Base-by-base conservation (phyloP, 2,329 filamentous ascomycete species). In the Neopestalotiopsis clavispora region DNA sequence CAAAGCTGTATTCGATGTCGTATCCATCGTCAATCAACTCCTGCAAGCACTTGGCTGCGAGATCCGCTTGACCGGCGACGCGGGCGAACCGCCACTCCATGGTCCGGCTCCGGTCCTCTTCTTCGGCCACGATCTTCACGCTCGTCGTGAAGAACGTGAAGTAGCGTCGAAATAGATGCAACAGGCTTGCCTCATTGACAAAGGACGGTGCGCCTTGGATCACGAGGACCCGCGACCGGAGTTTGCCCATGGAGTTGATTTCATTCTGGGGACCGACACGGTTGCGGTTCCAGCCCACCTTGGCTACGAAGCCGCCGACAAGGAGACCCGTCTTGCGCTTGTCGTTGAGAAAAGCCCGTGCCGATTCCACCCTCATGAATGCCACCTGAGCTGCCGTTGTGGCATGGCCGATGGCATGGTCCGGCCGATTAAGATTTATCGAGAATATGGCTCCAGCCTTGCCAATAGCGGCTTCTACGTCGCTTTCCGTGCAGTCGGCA, bases 241-340 rank as follows among this genome's bases (percentile, higher is more conserved):
- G 57, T 30, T 30, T 62, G 59, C n/a, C 45, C 14, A 3, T 9
- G 59, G 32, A 32, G 34, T 34, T 28, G 20, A 1, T 28, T 28
- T 34, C n/a, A 17, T 38, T n/a, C 20, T 23, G 23, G 10, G 23
- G n/a, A 13, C 20, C 57, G 57, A 59, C 23, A 23, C 23, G 30
- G 59, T 62, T 40, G 14, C 59, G 59, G 59, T 62, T 62, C 59
- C 59, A 62, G 30, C 30, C 32, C 14, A 62, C 32, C 4, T n/a
- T 5, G 30, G 59, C 59, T 7, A 4, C 30, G 30, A n/a, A 32
- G 30, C 59, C 32, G 9, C 20, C 3, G 59, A 62, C 59, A 3
- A 34, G 10, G 30, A 38, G 14, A 4, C 59, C 59, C 14, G 34
- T 17, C n/a, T 34, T 13, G 59, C 14, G 28, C n/a, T 14, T 4